phyloP scores from a whole-genome alignment of 2,329 filamentous ascomycete species.

The Diaporthe capsici region DNA sequence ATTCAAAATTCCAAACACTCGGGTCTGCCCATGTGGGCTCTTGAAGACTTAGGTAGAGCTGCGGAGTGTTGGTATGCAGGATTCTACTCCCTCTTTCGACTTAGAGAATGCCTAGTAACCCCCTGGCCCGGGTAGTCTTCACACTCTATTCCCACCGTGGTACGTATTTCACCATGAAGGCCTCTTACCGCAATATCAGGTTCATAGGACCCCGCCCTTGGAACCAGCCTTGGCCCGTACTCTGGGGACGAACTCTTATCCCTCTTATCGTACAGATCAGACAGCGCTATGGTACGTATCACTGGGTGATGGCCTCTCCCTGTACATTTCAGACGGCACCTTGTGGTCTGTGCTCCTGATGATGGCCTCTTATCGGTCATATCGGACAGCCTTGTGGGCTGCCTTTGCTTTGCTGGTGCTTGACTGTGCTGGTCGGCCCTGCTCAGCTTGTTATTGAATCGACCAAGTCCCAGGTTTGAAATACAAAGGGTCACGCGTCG shows the following conservation, averaged over 20 bases:
- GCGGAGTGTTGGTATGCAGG: too few relatives aligned
- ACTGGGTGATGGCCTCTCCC: neutral
- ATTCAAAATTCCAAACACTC: too few relatives aligned
- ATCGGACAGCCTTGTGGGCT: neutral
- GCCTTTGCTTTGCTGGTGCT: neutral
- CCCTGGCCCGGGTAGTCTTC: too few relatives aligned
- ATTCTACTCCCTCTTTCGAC: too few relatives aligned
- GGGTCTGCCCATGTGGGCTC: too few relatives aligned
- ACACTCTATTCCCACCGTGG: too few relatives aligned
- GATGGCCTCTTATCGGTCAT: slow-evolving; percentile 6
- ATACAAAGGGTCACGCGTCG: neutral
- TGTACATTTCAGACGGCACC: neutral
- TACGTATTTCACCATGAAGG: neutral
- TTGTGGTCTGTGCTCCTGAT: neutral
- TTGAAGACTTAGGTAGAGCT: too few relatives aligned
- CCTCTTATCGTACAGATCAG: neutral
- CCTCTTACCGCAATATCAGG: too few relatives aligned
- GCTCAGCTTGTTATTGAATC: neutral
- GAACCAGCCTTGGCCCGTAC: neutral
- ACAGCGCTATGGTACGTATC: neutral
- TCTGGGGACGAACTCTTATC: neutral
- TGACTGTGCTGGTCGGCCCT: neutral
- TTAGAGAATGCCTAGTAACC: too few relatives aligned
- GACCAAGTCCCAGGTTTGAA: neutral
- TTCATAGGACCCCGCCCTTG: neutral